phyloP scores from a whole-genome alignment of 805 yeast species.

The Nakazawaea laoshanensis region DNA sequence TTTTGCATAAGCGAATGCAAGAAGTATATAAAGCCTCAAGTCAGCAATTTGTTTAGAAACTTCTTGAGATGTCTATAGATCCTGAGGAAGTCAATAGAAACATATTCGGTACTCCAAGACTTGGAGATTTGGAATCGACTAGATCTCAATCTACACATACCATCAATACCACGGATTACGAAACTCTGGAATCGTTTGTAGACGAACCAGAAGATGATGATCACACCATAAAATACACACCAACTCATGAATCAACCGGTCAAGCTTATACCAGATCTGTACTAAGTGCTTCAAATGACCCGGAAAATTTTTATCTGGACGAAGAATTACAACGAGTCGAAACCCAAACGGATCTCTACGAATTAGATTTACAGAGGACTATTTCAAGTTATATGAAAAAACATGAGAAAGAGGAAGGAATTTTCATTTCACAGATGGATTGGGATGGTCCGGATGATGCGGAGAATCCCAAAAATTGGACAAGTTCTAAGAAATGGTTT shows the following conservation, averaged over 20 bases:
- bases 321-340: slow-evolving; percentile 3
- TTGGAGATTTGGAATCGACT: neutral
- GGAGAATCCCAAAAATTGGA: slow-evolving; percentile 66
- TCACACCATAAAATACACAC: too few species aligned
- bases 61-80: slow-evolving; percentile 1
- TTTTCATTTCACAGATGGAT: slow-evolving; percentile 31
- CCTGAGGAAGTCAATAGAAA: slow-evolving; percentile 4
- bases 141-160: neutral
- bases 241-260: slow-evolving; percentile 2
- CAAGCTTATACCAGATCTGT: neutral
- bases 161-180: slow-evolving; percentile 7
- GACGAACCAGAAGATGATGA: too few species aligned
- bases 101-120: slow-evolving; percentile 5
- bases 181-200: slow-evolving; percentile 5
- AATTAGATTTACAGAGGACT: slow-evolving; percentile 8
- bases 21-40: too few species aligned
- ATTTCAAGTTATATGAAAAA: neutral
- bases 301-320: too few species aligned
- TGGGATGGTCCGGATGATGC: slow-evolving; percentile 62
- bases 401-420: slow-evolving; percentile 15
- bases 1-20: too few species aligned
- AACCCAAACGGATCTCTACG: slow-evolving; percentile 9
- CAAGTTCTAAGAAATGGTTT: slow-evolving; percentile 52
- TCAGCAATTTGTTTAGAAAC: too few species aligned
- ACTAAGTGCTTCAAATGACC: too few species aligned